Conservation (phyloP, 1,284 basidiomycete species). For the Kwoniella shivajii region DNA sequence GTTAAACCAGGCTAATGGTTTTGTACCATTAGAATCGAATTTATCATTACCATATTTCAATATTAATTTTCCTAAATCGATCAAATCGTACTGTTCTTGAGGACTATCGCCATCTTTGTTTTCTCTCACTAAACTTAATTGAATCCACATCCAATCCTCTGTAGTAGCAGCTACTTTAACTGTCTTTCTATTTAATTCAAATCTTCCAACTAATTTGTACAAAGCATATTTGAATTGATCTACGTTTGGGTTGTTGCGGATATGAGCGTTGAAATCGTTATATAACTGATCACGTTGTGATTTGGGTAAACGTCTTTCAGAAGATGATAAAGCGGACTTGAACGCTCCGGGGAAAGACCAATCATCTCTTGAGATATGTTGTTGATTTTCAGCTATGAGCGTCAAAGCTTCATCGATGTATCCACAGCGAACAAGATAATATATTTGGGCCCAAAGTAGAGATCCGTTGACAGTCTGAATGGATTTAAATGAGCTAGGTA, state of each 20-base stretch:
- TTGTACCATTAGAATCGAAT: slow-evolving; percentile 77
- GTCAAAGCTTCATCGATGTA: slow-evolving; percentile 76
- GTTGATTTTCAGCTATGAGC: slow-evolving; percentile 71
- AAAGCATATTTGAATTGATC: slow-evolving; percentile 96
- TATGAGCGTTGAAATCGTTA: slow-evolving; percentile 87
- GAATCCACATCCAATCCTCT: slow-evolving; percentile 99
- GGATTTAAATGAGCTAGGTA: background rate
- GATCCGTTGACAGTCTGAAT: slow-evolving; percentile 74
- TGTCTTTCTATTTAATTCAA: slow-evolving; percentile 80
- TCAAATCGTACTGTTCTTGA: slow-evolving; percentile 66
- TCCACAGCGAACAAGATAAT: slow-evolving; percentile 86
- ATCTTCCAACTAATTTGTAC: slow-evolving; percentile 92
- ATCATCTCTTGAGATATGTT: slow-evolving; percentile 77
- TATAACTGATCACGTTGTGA: slow-evolving; percentile 80
- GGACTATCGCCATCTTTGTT: slow-evolving; percentile 63
- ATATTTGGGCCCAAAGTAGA: slow-evolving; percentile 90
- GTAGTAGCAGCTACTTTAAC: slow-evolving; percentile 87
- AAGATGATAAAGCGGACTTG: slow-evolving; percentile 80
- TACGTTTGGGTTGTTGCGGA: slow-evolving; percentile 74
- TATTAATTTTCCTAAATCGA: slow-evolving; percentile 76
- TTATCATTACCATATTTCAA: slow-evolving; percentile 86
- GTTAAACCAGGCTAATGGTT: slow-evolving; percentile 76
- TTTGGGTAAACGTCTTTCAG: slow-evolving; percentile 76
- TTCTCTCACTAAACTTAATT: slow-evolving; percentile 72
- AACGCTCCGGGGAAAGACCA: slow-evolving; percentile 81